These are phyloP conservation scores for Pseudocercospora vitis DNA, from an alignment of 2,329 filamentous ascomycete species.

Conservation along the genomic window DNA sequence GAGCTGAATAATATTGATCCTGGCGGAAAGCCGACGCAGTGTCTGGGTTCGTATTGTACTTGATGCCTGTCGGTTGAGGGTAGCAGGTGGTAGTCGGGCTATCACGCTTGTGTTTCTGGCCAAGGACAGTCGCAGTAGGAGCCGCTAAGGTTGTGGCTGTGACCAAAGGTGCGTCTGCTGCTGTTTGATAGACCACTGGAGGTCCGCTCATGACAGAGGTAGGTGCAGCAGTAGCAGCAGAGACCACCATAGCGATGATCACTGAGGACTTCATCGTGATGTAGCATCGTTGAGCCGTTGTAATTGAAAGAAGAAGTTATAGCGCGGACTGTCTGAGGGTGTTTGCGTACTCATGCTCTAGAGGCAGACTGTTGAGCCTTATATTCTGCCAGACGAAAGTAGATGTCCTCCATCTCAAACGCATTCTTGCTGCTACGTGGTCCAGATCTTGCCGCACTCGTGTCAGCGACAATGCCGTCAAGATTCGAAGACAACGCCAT, in stretches of 20 bases:
- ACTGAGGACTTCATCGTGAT: neutral
- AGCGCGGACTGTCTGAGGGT: neutral
- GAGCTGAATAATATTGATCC: slow-evolving; percentile 13
- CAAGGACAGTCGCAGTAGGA: neutral
- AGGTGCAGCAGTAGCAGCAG: slow-evolving; percentile 1
- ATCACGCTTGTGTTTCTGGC: slow-evolving; percentile 8
- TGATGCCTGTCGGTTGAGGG: slow-evolving; percentile 15
- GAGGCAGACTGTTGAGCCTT: neutral
- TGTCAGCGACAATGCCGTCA: neutral
- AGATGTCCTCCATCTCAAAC: neutral
- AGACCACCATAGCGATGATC: neutral
- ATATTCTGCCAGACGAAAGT: neutral
- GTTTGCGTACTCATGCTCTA: no score
- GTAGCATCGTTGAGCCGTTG: neutral
- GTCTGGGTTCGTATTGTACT: slow-evolving; percentile 6
- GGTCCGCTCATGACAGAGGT: slow-evolving; percentile 6
- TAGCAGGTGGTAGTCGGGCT: slow-evolving; percentile 10
- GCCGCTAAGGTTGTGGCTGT: slow-evolving; percentile 15
- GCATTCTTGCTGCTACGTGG: neutral
- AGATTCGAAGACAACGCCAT: neutral
- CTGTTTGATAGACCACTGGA: slow-evolving; percentile 17
- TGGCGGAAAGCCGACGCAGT: slow-evolving; percentile 12
- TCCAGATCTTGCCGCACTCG: neutral
- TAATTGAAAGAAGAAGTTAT: neutral
- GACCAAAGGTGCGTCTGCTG: slow-evolving; percentile 14